Evolutionary conservation across 805 yeast genomes (phyloP).

Genomic region (Komagataella kurtzmanii): DNA sequence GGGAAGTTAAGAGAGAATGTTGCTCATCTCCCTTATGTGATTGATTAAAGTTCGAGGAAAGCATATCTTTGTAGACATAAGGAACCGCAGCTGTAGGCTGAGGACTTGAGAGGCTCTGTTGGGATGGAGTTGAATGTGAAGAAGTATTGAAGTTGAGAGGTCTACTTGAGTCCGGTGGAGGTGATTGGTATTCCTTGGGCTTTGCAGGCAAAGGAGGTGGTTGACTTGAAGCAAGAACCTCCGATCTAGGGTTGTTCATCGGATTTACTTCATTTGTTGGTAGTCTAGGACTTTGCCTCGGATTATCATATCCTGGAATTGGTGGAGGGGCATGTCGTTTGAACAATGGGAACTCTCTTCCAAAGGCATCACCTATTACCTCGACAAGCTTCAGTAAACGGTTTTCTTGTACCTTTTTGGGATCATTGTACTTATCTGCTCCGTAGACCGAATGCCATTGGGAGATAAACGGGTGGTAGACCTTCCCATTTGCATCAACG

Average conservation of each 20-base stretch:
- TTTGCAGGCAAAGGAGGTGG: slow-evolving; percentile 6
- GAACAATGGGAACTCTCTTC: slow-evolving; percentile 5
- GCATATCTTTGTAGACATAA: not conserved
- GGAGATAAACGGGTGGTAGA: slow-evolving; percentile 58
- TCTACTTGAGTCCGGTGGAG: not conserved
- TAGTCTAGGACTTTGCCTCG: not conserved
- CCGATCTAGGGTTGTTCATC: not conserved
- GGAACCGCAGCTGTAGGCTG: not conserved
- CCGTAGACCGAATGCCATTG: slow-evolving; percentile 29
- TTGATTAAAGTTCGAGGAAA: not conserved
- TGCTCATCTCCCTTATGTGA: not conserved
- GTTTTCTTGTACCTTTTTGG: slow-evolving; percentile 12
- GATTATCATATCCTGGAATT: not conserved
- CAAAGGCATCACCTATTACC: slow-evolving; percentile 8
- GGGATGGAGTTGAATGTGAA: not conserved
- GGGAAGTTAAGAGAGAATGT: not conserved
- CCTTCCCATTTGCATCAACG: slow-evolving; percentile 58
- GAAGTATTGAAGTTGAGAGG: not conserved
- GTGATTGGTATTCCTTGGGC: not conserved
- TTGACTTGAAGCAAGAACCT: slow-evolving; percentile 1
- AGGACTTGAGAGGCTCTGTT: not conserved
- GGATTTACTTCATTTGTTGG: not conserved
- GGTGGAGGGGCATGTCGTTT: not conserved
- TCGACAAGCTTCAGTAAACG: slow-evolving; percentile 12
- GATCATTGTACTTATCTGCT: slow-evolving; percentile 11